These are phyloP conservation scores for Simplicillium aogashimaense DNA, from an alignment of 2,329 filamentous ascomycete genomes.

Conservation along the genomic window DNA sequence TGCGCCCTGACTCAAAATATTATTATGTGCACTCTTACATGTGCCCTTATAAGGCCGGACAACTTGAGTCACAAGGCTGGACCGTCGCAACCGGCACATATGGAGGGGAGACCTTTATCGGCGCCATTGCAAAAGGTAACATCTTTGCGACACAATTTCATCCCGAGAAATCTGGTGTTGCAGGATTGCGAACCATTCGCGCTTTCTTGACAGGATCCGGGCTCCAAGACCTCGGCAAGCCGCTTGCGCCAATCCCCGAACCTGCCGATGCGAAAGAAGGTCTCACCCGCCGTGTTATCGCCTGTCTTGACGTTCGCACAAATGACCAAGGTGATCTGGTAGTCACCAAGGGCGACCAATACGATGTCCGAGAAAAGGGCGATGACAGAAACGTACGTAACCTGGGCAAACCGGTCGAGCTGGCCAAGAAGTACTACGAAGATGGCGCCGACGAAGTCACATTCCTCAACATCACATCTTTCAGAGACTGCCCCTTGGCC, in stretches of 20 bases:
- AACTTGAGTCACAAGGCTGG: constrained; percentile 78
- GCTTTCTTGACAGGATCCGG: constrained; percentile 74
- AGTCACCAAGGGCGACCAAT: constrained; percentile 97
- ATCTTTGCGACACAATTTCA: constrained; percentile 93
- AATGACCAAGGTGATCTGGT: constrained; percentile 94
- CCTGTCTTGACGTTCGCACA: constrained; percentile 87
- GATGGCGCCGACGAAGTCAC: constrained; percentile 95
- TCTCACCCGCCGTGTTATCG: constrained; percentile 86
- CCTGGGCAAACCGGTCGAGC: constrained; percentile 90
- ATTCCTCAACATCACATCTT: constrained; percentile 96
- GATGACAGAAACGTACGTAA: constrained; percentile 64
- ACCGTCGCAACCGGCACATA: constrained; percentile 85
- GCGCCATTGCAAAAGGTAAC: constrained; percentile 77
- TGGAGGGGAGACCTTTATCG: constrained; percentile 81
- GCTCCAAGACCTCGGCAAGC: constrained; percentile 34
- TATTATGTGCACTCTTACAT: constrained; percentile 98
- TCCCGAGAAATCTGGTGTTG: constrained; percentile 90
- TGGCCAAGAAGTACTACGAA: constrained; percentile 89
- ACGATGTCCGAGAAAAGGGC: constrained; percentile 89
- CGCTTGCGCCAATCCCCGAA: constrained; percentile 8
- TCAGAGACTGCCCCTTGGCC: constrained; percentile 86
- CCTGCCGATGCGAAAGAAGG: constrained; percentile 42
- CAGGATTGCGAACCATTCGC: constrained; percentile 73
- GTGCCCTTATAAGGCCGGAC: constrained; percentile 60
- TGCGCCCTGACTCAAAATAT: constrained; percentile 80